Conservation (phyloP, 495 filamentous ascomycete genomes). For the Lasiosphaeria ovina region DNA sequence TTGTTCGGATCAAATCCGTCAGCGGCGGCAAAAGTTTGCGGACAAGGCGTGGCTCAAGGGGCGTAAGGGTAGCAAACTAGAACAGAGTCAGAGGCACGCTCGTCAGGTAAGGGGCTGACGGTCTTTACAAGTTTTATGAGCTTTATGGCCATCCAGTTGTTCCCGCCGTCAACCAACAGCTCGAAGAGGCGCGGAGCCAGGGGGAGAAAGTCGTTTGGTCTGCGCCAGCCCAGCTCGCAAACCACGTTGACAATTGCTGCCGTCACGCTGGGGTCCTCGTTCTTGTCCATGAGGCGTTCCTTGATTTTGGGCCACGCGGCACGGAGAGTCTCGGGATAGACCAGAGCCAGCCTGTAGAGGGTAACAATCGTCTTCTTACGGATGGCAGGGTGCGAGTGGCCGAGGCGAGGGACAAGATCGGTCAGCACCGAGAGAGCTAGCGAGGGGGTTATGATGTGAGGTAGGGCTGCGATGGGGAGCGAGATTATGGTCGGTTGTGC, state of each 20-base stretch:
- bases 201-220: constrained; percentile 90
- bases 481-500: constrained; percentile 71
- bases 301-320: constrained; percentile 96
- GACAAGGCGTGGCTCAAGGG: constrained; percentile 84
- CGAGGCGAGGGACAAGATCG: constrained; percentile 81
- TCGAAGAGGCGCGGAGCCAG: constrained; percentile 90
- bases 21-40: constrained; percentile 94
- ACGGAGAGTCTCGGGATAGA: constrained; percentile 90
- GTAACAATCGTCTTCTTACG: constrained; percentile 95
- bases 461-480: constrained; percentile 80
- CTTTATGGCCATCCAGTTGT: constrained; percentile 99
- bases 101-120: background rate
- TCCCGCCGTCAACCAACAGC: constrained; percentile 83
- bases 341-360: constrained; percentile 84
- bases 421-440: constrained; percentile 83
- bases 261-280: constrained; percentile 89
- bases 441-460: constrained; percentile 87
- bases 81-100: constrained; percentile 26
- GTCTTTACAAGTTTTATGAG: constrained; percentile 85
- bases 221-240: constrained; percentile 90
- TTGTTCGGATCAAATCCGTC: constrained; percentile 88
- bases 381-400: constrained; percentile 76
- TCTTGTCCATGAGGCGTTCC: constrained; percentile 84
- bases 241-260: constrained; percentile 95
- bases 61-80: constrained; percentile 92